Conservation (phyloP, 371 early-diverging fungal species). For the Neoconidiobolus thromboides region DNA sequence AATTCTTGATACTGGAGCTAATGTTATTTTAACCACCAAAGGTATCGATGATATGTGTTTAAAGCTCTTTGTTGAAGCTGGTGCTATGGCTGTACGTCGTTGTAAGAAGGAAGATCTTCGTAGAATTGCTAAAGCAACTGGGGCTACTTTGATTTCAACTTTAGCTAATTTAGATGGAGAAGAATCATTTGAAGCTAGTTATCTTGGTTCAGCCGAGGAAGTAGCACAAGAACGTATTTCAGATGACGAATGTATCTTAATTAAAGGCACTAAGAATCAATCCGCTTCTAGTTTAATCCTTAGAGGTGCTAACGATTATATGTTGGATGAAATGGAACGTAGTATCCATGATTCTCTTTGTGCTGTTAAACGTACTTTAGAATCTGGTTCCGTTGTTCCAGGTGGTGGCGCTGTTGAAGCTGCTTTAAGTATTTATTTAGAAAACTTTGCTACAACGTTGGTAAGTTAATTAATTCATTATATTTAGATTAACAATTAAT, state of each 20-base stretch:
- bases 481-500: neutral
- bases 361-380: slow-evolving; percentile 95
- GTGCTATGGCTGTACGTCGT: slow-evolving; percentile 87
- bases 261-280: slow-evolving; percentile 88
- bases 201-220: slow-evolving; percentile 88
- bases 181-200: slow-evolving; percentile 82
- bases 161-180: slow-evolving; percentile 96
- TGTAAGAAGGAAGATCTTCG: slow-evolving; percentile 95
- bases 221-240: slow-evolving; percentile 93
- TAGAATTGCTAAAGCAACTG: slow-evolving; percentile 94
- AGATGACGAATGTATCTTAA: slow-evolving; percentile 94
- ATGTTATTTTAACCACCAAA: slow-evolving; percentile 96
- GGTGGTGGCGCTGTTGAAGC: slow-evolving; percentile 99
- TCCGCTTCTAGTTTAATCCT: slow-evolving; percentile 85
- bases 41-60: slow-evolving; percentile 98
- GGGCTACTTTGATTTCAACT: slow-evolving; percentile 90
- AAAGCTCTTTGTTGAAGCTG: slow-evolving; percentile 94
- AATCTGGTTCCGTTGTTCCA: slow-evolving; percentile 94
- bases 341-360: slow-evolving; percentile 95
- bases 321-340: slow-evolving; percentile 99
- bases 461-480: slow-evolving; percentile 16
- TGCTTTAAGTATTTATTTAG: slow-evolving; percentile 93
- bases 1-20: slow-evolving; percentile 93
- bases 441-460: slow-evolving; percentile 88
- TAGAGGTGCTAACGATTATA: slow-evolving; percentile 97